phyloP scores from a whole-genome alignment of 2,329 filamentous ascomycete species.

The Plenodomus lindquistii region DNA sequence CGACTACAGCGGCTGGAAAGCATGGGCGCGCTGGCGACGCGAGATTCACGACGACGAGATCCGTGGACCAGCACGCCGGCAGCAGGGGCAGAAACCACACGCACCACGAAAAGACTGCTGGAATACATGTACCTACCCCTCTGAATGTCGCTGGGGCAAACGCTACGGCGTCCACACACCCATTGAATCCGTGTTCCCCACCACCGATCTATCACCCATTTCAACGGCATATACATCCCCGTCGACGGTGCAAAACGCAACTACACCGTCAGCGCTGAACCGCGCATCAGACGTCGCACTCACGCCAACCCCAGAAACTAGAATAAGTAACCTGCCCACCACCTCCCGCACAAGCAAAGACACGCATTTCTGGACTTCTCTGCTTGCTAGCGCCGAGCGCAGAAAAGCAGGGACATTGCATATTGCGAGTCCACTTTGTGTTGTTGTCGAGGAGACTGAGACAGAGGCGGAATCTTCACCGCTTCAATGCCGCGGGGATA shows the following conservation, averaged over 20 bases:
- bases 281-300: conserved; percentile 17
- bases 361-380: conserved; percentile 27
- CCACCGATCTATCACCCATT: background rate
- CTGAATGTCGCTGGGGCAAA: conserved; percentile 48
- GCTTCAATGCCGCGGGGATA: background rate
- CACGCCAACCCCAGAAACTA: conserved; percentile 7
- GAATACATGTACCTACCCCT: conserved; percentile 51
- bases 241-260: background rate
- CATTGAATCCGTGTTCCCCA: conserved; percentile 5
- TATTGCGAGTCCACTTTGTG: background rate
- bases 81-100: background rate
- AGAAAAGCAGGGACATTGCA: conserved; percentile 13
- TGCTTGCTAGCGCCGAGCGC: conserved; percentile 32
- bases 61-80: background rate
- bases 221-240: conserved; percentile 1
- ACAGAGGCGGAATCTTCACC: background rate
- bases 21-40: conserved; percentile 50
- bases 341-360: conserved; percentile 11
- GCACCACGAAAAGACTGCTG: conserved; percentile 45
- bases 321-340: background rate
- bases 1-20: conserved; percentile 58
- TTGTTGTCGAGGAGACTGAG: background rate
- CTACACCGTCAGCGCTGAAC: background rate
- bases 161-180: conserved; percentile 35
- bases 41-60: conserved; percentile 8